These are phyloP conservation scores for Diaporthe vexans DNA, from an alignment of 2,329 filamentous ascomycete species.

Conservation along the genomic window DNA sequence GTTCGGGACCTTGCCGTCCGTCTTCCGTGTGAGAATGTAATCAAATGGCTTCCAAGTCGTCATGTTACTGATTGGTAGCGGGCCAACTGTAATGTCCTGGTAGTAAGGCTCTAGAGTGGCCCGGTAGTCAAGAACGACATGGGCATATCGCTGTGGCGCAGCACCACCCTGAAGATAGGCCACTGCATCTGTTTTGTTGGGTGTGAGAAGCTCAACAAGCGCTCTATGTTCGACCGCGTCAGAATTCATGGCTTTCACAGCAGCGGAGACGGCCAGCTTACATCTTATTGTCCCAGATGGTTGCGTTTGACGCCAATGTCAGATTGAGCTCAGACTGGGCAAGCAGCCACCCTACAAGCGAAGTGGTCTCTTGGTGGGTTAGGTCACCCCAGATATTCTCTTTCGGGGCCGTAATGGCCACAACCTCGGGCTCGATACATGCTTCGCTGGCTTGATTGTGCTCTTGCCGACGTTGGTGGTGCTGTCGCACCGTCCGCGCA, in stretches of 20 bases:
- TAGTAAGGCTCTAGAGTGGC: slow-evolving; percentile 54
- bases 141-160: slow-evolving; percentile 58
- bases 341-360: slow-evolving; percentile 57
- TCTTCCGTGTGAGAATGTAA: slow-evolving; percentile 58
- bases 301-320: slow-evolving; percentile 50
- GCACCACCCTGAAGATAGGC: slow-evolving; percentile 57
- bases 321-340: slow-evolving; percentile 56
- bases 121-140: slow-evolving; percentile 57
- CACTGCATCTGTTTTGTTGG: slow-evolving; percentile 65
- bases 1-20: slow-evolving; percentile 55
- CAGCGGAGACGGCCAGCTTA: neutral
- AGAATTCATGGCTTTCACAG: neutral
- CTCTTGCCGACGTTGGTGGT: too few species aligned
- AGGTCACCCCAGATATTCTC: slow-evolving; percentile 57
- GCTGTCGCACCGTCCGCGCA: too few species aligned
- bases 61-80: slow-evolving; percentile 59
- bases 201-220: slow-evolving; percentile 55
- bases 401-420: slow-evolving; percentile 48
- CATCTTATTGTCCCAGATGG: slow-evolving; percentile 53
- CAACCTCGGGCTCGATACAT: too few species aligned
- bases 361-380: slow-evolving; percentile 53
- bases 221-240: slow-evolving; percentile 39
- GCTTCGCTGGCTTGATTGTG: too few species aligned
- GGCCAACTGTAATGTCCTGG: slow-evolving; percentile 64
- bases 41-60: slow-evolving; percentile 55